Base-by-base conservation (phyloP, 2,329 filamentous ascomycete genomes). In the Botrytis aclada region DNA sequence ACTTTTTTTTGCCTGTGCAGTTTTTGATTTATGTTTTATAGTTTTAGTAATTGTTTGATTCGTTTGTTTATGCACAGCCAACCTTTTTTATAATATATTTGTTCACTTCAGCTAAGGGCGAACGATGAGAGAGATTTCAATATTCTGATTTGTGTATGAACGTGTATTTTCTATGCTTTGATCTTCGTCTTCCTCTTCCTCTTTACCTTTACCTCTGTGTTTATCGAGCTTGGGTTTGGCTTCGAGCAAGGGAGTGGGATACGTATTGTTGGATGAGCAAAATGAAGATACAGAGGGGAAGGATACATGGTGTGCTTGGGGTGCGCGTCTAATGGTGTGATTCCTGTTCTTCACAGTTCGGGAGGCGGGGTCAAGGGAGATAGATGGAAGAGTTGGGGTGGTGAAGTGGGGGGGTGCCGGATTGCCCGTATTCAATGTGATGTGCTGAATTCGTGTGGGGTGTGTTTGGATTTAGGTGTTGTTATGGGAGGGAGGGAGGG, bases 1-100 rank as follows among this genome's bases (percentile, higher is more conserved):
- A 56, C 65, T 56, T 69, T 65, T 65, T 58, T 69, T 69, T 56
- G 47, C 65, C 65, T 69, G 65, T 37, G 51, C 51, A 56, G 12
- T 29, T 29, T 56, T 56, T 56, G 51, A 56, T 41, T 56, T 69
- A 41, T n/a, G 29, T 56, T 41, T 41, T 20, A 56, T 69, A 41
- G 29, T 39, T 69, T 39, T 56, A n/a, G 29, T 41, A n/a, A 32
- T 69, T 56, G 47, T 69, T 39, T 69, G 65, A 41, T 22, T 69
- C 54, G 65, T 69, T n/a, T 41, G 47, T 39, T 47, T 41, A 41
- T 32, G 39, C 39, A 43, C 39, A 64, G 29, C 41, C 20, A 64
- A 32, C 32, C 22, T n/a, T 39, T 18, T n/a, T n/a, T 54, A 54
- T 54, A 18, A 66, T 66, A 12, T 54, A 18, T 16, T 51, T 54